Conservation (phyloP, 805 yeast species). For the Wickerhamiella hasegawae region DNA sequence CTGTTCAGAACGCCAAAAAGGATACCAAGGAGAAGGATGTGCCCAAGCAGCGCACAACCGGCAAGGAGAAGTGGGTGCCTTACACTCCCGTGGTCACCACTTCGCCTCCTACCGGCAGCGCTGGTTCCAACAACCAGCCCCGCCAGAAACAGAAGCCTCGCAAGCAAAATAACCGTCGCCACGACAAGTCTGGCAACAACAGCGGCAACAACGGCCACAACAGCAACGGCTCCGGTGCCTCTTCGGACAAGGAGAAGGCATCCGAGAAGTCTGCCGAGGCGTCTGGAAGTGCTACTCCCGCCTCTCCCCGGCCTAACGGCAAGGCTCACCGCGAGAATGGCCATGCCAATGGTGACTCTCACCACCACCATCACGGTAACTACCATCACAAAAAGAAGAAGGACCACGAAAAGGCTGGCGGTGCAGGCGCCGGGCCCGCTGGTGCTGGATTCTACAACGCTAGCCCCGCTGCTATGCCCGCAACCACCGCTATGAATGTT, state of each 20-base stretch:
- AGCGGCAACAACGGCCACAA: neutral
- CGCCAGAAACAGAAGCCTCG: conserved; percentile 1
- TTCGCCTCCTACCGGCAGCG: conserved; percentile 4
- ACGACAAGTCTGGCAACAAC: neutral
- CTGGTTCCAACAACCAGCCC: neutral
- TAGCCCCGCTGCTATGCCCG: neutral
- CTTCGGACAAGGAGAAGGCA: neutral
- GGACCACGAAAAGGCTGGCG: conserved; percentile 7
- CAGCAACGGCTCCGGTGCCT: neutral
- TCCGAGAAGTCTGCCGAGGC: neutral
- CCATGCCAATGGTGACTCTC: neutral
- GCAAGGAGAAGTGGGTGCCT: conserved; percentile 36
- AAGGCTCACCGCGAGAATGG: neutral
- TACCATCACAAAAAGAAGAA: conserved; percentile 4
- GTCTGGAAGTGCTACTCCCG: neutral
- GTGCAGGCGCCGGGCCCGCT: too few species aligned
- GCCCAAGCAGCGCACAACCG: conserved; percentile 17
- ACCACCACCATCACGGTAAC: conserved; percentile 6
- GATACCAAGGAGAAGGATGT: conserved; percentile 9
- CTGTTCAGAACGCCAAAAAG: conserved; percentile 1
- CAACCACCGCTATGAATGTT: conserved; percentile 2
- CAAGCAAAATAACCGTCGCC: conserved; percentile 1
- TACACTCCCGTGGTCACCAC: conserved; percentile 14
- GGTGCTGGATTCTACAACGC: conserved; percentile 2
- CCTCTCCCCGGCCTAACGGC: neutral